phyloP scores from a whole-genome alignment of 352 stramenopile genomes.

The Pythium periplocum region DNA sequence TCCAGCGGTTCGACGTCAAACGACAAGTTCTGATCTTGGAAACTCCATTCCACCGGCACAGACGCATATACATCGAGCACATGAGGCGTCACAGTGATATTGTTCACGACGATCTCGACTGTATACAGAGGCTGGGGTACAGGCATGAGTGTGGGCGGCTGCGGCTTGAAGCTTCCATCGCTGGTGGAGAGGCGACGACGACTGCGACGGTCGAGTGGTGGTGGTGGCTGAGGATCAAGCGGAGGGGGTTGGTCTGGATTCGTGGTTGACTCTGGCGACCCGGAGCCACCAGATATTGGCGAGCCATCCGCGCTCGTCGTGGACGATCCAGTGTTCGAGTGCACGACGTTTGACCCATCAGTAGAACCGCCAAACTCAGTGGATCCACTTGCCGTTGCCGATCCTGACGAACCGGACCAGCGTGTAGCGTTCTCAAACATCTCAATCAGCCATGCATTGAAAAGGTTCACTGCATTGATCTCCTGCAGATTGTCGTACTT shows the following conservation, averaged over 20 bases:
- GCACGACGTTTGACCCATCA: not conserved
- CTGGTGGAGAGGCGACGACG: too few relatives aligned
- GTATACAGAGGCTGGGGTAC: constrained; percentile 2
- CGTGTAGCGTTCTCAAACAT: not conserved
- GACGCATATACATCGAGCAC: not conserved
- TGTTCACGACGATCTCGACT: constrained; percentile 9
- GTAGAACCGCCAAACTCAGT: too few relatives aligned
- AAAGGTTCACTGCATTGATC: not conserved
- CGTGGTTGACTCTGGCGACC: not conserved
- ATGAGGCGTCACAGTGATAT: constrained; percentile 7
- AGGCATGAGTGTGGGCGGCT: not conserved
- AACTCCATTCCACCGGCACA: not conserved
- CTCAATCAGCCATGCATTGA: not conserved
- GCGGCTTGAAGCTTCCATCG: not conserved
- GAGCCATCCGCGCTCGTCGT: not conserved
- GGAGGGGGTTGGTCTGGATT: too few relatives aligned
- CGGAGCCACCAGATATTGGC: not conserved
- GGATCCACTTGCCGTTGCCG: not conserved
- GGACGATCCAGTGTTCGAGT: not conserved
- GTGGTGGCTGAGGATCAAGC: too few relatives aligned
- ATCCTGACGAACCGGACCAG: not conserved
- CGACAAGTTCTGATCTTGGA: constrained; percentile 2
- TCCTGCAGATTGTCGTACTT: not conserved
- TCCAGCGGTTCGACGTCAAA: constrained; percentile 24
- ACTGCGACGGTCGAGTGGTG: not conserved